Conservation (phyloP, 495 filamentous ascomycete genomes). For the Penicillium waksmanii region DNA sequence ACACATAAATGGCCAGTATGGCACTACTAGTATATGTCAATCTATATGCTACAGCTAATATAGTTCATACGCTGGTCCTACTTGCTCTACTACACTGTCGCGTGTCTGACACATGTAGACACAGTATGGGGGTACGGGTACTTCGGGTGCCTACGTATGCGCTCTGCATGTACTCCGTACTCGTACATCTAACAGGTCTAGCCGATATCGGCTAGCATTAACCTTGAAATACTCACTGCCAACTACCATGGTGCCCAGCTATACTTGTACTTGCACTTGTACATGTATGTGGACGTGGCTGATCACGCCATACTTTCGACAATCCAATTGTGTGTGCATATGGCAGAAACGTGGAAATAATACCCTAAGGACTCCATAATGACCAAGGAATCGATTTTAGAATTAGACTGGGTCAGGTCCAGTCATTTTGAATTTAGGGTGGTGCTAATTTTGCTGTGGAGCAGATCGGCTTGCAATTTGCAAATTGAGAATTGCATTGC, state of each 20-base stretch:
- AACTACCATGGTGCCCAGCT: neutral
- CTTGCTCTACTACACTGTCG: neutral
- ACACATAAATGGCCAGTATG: too few relatives aligned
- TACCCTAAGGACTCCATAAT: neutral
- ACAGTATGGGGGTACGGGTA: neutral
- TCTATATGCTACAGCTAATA: too few relatives aligned
- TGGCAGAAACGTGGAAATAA: too few relatives aligned
- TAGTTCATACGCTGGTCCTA: neutral
- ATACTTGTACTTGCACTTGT: too few relatives aligned
- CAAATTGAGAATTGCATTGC: neutral
- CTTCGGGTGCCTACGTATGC: slow-evolving; percentile 2
- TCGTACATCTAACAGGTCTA: neutral
- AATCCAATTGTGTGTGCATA: neutral
- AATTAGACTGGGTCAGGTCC: neutral
- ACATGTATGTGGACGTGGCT: neutral
- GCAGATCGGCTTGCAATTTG: neutral
- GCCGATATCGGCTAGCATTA: slow-evolving; percentile 2
- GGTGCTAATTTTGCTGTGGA: neutral
- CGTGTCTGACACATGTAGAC: neutral
- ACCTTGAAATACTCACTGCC: neutral
- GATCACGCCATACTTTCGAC: neutral
- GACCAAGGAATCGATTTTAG: neutral
- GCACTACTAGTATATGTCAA: too few relatives aligned
- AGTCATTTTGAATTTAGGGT: neutral
- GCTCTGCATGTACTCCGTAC: slow-evolving; percentile 15